Evolutionary conservation across 192 early-diverging fungal species (phyloP).

Genomic region (Backusella australiensis): DNA sequence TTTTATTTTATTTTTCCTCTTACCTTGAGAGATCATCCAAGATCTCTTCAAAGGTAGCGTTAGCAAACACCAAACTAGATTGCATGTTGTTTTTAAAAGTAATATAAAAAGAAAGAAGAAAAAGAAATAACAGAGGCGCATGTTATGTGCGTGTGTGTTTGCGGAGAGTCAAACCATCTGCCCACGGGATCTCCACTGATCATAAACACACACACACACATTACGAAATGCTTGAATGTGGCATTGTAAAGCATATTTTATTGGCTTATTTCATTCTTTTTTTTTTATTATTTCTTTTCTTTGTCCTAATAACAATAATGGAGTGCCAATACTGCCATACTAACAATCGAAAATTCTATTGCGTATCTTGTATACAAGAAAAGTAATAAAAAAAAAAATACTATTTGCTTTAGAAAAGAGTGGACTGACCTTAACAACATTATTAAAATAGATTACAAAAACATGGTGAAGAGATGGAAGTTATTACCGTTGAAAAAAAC

Average conservation of each 20-base stretch:
- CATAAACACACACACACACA: not conserved
- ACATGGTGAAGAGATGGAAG: not conserved
- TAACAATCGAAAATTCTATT: slow-evolving; percentile 30
- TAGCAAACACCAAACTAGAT: slow-evolving; percentile 46
- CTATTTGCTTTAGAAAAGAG: not conserved
- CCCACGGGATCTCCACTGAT: not conserved
- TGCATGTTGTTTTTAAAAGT: slow-evolving; percentile 25
- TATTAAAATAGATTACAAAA: slow-evolving; percentile 1
- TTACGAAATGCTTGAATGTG: not conserved
- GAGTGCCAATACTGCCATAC: slow-evolving; percentile 36
- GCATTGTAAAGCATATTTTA: not conserved
- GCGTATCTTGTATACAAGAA: slow-evolving; percentile 19
- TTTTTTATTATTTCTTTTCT: not conserved
- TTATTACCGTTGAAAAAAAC: slow-evolving; percentile 14
- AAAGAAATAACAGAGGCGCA: not conserved
- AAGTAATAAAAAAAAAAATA: slow-evolving; percentile 25
- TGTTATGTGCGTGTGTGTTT: not conserved
- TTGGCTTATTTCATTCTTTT: not conserved
- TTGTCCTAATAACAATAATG: slow-evolving; percentile 9
- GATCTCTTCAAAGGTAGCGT: slow-evolving; percentile 75
- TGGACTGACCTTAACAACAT: too few relatives aligned
- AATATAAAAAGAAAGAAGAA: not conserved
- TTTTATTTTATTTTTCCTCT: not conserved
- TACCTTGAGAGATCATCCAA: slow-evolving; percentile 89
- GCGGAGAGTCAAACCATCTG: not conserved